Evolutionary conservation across 2,329 filamentous ascomycete genomes (phyloP).

Genomic region (Nigrospora osmanthi): DNA sequence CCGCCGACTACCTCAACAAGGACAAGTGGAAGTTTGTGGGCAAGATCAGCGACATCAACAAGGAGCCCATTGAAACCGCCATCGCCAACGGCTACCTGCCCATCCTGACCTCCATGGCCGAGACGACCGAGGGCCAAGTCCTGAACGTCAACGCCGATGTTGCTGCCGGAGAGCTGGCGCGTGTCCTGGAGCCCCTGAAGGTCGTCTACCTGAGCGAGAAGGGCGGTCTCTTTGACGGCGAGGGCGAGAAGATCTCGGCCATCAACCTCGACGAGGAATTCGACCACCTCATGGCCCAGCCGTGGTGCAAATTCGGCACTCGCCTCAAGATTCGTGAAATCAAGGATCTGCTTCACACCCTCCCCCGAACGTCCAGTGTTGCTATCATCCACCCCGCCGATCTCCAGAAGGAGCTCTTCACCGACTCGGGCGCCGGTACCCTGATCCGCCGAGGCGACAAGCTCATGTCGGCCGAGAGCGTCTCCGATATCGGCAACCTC

Average conservation of each 20-base stretch:
- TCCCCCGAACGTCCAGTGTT: conserved; percentile 88
- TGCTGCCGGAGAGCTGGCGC: conserved; percentile 85
- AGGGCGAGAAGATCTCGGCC: conserved; percentile 88
- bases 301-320: conserved; percentile 93
- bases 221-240: conserved; percentile 88
- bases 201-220: conserved; percentile 99
- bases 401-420: conserved; percentile 94
- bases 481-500: conserved; percentile 70
- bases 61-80: conserved; percentile 79
- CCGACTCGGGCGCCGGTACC: conserved; percentile 89
- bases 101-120: conserved; percentile 92
- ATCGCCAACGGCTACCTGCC: conserved; percentile 89
- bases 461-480: conserved; percentile 63
- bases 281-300: conserved; percentile 82
- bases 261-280: conserved; percentile 98
- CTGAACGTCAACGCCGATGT: conserved; percentile 98
- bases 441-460: conserved; percentile 89
- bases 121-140: conserved; percentile 83
- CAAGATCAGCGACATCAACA: conserved; percentile 90
- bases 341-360: conserved; percentile 81
- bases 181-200: conserved; percentile 85
- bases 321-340: conserved; percentile 96
- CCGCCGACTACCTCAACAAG: conserved; percentile 90
- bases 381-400: conserved; percentile 96
- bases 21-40: conserved; percentile 94